These are phyloP conservation scores for Nemania bipapillata DNA, from an alignment of 2,329 filamentous ascomycete species.

Conservation along the genomic window DNA sequence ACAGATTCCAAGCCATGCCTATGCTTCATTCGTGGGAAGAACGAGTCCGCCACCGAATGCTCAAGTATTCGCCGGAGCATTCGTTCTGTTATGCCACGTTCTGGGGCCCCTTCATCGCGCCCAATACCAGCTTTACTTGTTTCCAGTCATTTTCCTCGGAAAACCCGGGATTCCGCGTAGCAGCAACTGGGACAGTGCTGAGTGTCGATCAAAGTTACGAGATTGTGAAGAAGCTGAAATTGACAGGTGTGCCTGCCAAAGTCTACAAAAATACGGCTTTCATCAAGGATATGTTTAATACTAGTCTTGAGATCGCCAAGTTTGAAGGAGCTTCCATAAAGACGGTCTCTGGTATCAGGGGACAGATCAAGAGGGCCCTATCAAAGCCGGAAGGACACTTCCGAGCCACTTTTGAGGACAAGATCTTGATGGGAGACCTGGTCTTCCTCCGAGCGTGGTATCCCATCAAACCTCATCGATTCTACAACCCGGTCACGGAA, in stretches of 20 bases:
- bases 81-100: constrained; percentile 99
- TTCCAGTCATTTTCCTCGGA: constrained; percentile 88
- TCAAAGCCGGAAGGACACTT: constrained; percentile 94
- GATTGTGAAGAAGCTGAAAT: constrained; percentile 99
- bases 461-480: constrained; percentile 91
- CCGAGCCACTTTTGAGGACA: constrained; percentile 98
- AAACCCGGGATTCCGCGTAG: constrained; percentile 90
- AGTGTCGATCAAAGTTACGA: constrained; percentile 95
- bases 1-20: constrained; percentile 41
- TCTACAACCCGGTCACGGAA: constrained; percentile 97
- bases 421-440: constrained; percentile 95
- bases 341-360: constrained; percentile 93
- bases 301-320: constrained; percentile 92
- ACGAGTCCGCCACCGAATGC: constrained; percentile 92
- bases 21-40: constrained; percentile 41
- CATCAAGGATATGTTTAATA: constrained; percentile 96
- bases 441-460: constrained; percentile 98
- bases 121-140: constrained; percentile 94
- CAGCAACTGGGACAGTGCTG: constrained; percentile 91
- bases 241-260: constrained; percentile 83
- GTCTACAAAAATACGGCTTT: constrained; percentile 91
- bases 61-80: constrained; percentile 98
- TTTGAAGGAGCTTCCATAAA: constrained; percentile 96
- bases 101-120: constrained; percentile 92
- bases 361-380: constrained; percentile 95